phyloP scores from a whole-genome alignment of 768 basidiomycete genomes.

The Lactifluus subvellereus region DNA sequence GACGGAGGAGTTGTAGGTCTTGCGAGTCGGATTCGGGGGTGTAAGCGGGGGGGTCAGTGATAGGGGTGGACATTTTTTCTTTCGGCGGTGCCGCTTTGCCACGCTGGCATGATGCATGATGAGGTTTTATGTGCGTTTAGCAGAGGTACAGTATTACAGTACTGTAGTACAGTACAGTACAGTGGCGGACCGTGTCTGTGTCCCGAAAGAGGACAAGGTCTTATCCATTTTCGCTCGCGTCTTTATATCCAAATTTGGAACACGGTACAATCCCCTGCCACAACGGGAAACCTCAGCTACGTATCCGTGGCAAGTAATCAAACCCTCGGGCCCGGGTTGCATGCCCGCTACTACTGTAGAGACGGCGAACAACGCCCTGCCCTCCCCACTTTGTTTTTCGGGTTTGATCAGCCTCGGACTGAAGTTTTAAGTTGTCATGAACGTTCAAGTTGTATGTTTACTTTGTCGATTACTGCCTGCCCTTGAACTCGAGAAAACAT shows the following conservation, averaged over 20 bases:
- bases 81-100: not conserved
- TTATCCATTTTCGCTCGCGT: constrained; percentile 5
- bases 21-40: not conserved
- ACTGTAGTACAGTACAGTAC: not conserved
- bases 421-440: not conserved
- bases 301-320: too few relatives aligned
- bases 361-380: too few relatives aligned
- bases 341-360: too few relatives aligned
- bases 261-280: not conserved
- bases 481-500: not conserved
- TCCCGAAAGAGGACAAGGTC: constrained; percentile 15
- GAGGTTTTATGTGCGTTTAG: constrained; percentile 1
- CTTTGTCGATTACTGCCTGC: not conserved
- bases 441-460: not conserved
- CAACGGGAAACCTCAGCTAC: not conserved
- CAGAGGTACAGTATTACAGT: not conserved
- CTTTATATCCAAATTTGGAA: constrained; percentile 12
- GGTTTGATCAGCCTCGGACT: not conserved
- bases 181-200: not conserved
- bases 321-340: too few relatives aligned
- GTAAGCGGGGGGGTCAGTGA: constrained; percentile 11
- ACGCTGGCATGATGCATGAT: not conserved
- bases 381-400: too few relatives aligned
- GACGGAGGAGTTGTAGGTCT: not conserved
- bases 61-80: not conserved